A percentile compares a stretch with the other conserved stretches of the same genome.
phyloP scores from a whole-genome alignment of 768 basidiomycete genomes.

The Saitozyma sp. region DNA sequence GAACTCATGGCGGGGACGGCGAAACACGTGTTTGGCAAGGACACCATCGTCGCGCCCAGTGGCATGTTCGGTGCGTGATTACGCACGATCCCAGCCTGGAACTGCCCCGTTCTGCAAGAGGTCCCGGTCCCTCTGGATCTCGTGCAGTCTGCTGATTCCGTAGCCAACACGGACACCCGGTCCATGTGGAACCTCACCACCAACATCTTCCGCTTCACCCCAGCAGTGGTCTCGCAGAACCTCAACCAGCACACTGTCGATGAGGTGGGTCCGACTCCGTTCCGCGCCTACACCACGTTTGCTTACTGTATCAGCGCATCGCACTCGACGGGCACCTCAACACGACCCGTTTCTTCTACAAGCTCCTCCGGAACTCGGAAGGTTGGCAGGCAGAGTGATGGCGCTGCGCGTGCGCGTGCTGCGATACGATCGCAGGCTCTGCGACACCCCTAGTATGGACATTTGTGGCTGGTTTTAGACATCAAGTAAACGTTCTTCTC shows the following conservation, averaged over 20 bases:
- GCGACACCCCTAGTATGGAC: too few relatives aligned
- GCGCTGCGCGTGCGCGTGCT: background rate
- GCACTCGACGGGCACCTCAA: conserved; percentile 49
- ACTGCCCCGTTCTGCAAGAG: background rate
- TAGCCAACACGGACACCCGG: conserved; percentile 52
- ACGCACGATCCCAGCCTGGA: background rate
- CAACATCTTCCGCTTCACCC: conserved; percentile 54
- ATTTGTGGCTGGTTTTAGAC: too few relatives aligned
- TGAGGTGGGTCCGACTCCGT: conserved; percentile 40
- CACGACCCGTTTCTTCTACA: conserved; percentile 51
- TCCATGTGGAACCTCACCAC: conserved; percentile 48
- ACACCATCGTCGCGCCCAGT: conserved; percentile 49
- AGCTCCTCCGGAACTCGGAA: conserved; percentile 51
- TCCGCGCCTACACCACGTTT: background rate
- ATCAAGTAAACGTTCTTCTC: background rate
- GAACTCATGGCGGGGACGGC: conserved; percentile 50
- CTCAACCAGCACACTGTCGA: conserved; percentile 54
- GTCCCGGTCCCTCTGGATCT: background rate
- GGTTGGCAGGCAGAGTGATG: conserved; percentile 55
- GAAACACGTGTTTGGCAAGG: conserved; percentile 47
- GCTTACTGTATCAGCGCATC: conserved; percentile 34
- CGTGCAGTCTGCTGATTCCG: conserved; percentile 1
- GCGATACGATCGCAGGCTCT: too few relatives aligned
- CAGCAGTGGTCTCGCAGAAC: conserved; percentile 37
- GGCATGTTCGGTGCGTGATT: conserved; percentile 48